These are phyloP conservation scores for Pichia kluyveri DNA, from an alignment of 805 yeast species.

Conservation along the genomic window DNA sequence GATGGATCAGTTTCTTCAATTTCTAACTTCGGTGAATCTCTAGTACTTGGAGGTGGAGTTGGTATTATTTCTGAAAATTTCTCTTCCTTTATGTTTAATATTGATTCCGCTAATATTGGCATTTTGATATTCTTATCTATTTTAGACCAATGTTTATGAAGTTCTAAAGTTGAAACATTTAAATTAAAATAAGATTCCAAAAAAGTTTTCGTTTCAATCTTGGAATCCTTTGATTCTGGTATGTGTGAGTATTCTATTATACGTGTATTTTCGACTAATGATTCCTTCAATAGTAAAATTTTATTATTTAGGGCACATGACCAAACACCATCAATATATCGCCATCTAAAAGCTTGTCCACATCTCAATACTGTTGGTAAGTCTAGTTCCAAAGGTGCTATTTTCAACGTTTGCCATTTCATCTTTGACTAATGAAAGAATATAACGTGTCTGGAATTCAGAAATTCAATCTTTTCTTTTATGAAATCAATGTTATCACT, in stretches of 20 bases:
- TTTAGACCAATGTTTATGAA: conserved; percentile 55
- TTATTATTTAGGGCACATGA: conserved; percentile 51
- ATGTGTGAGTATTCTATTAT: conserved; percentile 43
- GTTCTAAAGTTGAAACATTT: conserved; percentile 38
- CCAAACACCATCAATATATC: conserved; percentile 53
- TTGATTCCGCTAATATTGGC: neutral
- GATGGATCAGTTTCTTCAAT: conserved; percentile 4
- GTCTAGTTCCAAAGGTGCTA: conserved; percentile 39
- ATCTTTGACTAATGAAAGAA: conserved; percentile 16
- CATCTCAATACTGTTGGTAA: conserved; percentile 63
- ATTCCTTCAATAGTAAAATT: conserved; percentile 45
- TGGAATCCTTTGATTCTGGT: neutral
- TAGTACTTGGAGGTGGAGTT: conserved; percentile 11
- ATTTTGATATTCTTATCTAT: conserved; percentile 42
- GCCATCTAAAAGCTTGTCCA: conserved; percentile 84
- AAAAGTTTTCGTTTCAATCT: conserved; percentile 27
- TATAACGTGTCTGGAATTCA: too few relatives aligned
- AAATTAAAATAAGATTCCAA: conserved; percentile 66
- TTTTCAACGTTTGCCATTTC: conserved; percentile 20
- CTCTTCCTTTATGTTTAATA: too few relatives aligned
- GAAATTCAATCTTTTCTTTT: too few relatives aligned
- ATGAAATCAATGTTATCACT: too few relatives aligned
- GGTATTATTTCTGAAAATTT: neutral
- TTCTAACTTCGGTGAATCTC: neutral
- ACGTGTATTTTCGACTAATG: neutral